Conservation (phyloP, 495 filamentous ascomycete species). For the Xylaria curta region DNA sequence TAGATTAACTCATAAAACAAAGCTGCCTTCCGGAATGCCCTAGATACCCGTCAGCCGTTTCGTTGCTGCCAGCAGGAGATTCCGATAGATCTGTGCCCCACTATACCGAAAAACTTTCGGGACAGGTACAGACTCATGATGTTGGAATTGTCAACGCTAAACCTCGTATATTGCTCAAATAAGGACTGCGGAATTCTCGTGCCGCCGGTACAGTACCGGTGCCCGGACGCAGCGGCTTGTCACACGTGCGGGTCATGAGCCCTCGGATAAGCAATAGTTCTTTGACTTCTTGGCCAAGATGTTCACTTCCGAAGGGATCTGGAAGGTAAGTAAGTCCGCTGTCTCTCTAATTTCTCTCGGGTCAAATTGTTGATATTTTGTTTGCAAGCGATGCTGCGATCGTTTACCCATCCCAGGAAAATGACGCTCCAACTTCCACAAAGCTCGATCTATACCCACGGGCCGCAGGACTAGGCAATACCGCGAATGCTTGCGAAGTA, state of each 20-base stretch:
- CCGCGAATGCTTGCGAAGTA: too few relatives aligned
- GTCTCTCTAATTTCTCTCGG: too few relatives aligned
- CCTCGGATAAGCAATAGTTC: too few relatives aligned
- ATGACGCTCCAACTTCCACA: too few relatives aligned
- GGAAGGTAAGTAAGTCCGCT: too few relatives aligned
- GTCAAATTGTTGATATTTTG: too few relatives aligned
- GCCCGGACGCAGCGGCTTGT: slow-evolving; percentile 7
- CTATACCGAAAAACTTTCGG: neutral
- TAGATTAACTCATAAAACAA: neutral
- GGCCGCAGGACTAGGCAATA: too few relatives aligned
- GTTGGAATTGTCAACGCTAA: neutral
- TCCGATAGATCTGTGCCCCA: neutral
- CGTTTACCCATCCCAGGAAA: too few relatives aligned
- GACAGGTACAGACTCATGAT: slow-evolving; percentile 10
- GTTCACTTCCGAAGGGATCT: too few relatives aligned
- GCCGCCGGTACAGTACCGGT: neutral
- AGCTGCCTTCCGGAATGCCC: slow-evolving; percentile 3
- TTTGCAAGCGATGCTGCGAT: too few relatives aligned
- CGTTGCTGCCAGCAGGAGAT: slow-evolving; percentile 1
- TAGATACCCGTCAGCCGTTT: slow-evolving; percentile 1
- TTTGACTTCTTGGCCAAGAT: too few relatives aligned
- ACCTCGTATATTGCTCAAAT: slow-evolving; percentile 13
- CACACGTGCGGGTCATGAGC: neutral
- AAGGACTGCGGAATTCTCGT: neutral
- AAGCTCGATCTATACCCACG: too few relatives aligned